Conservation (phyloP, 805 yeast species). For the Wickerhamiella lipophila region DNA sequence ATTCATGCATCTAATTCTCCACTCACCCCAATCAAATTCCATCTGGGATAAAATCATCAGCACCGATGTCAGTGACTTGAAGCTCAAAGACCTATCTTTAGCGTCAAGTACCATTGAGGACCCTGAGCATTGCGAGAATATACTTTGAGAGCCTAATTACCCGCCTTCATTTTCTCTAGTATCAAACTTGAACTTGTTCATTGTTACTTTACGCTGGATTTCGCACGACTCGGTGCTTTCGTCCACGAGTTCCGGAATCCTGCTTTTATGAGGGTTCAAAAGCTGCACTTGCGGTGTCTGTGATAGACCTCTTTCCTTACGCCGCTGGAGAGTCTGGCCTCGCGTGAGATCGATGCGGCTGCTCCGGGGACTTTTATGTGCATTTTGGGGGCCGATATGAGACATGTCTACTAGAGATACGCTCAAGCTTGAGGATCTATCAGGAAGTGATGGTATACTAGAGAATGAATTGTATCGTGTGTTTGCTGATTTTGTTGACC, state of each 20-base stretch:
- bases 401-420: neutral
- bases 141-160: no score
- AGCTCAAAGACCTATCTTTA: no score
- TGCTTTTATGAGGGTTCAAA: neutral
- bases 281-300: neutral
- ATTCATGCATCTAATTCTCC: neutral
- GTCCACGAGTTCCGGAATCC: neutral
- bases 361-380: neutral
- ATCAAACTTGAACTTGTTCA: neutral
- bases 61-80: neutral
- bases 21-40: neutral
- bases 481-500: neutral
- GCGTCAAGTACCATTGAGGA: no score
- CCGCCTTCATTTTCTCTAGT: neutral
- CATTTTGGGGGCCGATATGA: neutral
- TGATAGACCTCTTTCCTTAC: neutral
- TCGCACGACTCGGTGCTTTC: neutral
- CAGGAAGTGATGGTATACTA: neutral
- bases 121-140: no score
- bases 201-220: neutral
- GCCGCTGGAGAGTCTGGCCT: neutral
- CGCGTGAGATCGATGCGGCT: neutral
- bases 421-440: neutral
- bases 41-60: neutral
- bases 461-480: neutral